A percentile compares a stretch with the other conserved stretches of the same genome.
These are phyloP conservation scores for Helotiales sp. DNA, from an alignment of 2,329 filamentous ascomycete genomes.

Conservation along the genomic window DNA sequence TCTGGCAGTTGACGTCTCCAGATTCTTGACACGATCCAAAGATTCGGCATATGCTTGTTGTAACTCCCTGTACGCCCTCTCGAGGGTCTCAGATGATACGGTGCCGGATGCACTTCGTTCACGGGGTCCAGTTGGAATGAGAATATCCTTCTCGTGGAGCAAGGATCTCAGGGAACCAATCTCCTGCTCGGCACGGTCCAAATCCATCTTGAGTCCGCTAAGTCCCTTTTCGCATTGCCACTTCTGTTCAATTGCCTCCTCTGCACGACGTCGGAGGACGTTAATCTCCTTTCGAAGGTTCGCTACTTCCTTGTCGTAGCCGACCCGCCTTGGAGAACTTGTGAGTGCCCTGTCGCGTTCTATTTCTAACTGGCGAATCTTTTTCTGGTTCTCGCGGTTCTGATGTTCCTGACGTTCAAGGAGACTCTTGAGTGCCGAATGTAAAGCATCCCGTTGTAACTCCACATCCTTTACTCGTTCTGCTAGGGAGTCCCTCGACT, in stretches of 20 bases:
- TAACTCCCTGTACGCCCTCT: constrained; percentile 75
- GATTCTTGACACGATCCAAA: constrained; percentile 66
- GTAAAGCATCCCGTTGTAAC: constrained; percentile 89
- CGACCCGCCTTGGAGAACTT: constrained; percentile 71
- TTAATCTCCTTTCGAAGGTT: constrained; percentile 84
- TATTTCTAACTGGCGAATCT: constrained; percentile 73
- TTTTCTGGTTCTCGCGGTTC: constrained; percentile 82
- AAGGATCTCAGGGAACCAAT: constrained; percentile 81
- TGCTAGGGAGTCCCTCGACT: constrained; percentile 67
- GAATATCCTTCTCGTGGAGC: constrained; percentile 81
- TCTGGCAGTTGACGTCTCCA: constrained; percentile 57
- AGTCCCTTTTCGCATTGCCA: constrained; percentile 95
- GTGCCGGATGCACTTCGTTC: constrained; percentile 52
- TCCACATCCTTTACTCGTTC: constrained; percentile 92
- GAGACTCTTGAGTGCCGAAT: constrained; percentile 82
- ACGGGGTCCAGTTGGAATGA: constrained; percentile 64
- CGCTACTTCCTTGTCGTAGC: constrained; percentile 83
- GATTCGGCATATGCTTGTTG: constrained; percentile 73
- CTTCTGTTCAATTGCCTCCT: constrained; percentile 93
- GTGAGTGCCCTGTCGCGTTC: constrained; percentile 78
- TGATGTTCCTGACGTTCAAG: constrained; percentile 86
- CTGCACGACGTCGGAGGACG: constrained; percentile 80
- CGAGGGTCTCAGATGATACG: constrained; percentile 72
- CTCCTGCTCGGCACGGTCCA: constrained; percentile 93
- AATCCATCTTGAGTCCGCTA: constrained; percentile 89